These are phyloP conservation scores for Kokia cookei DNA, from an alignment of 441 rosid species.

Conservation along the genomic window DNA sequence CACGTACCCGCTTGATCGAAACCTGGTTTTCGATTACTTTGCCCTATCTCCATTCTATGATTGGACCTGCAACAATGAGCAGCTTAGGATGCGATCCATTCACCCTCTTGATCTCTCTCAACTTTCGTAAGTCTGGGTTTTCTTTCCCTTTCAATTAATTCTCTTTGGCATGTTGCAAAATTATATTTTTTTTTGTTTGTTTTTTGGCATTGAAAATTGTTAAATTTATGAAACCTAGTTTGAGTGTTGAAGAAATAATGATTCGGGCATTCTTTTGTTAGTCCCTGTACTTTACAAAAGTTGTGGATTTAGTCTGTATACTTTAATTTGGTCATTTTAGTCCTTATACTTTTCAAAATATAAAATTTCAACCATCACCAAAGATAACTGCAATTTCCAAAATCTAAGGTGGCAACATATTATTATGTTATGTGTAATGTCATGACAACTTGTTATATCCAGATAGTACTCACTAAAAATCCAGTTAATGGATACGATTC, in stretches of 20 bases:
- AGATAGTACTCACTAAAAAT: too few relatives aligned
- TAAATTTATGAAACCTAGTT: neutral
- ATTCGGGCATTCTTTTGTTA: neutral
- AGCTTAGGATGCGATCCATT: slow-evolving; percentile 61
- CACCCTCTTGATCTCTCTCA: slow-evolving; percentile 84
- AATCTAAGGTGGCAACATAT: too few relatives aligned
- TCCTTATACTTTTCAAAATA: too few relatives aligned
- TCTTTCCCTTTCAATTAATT: neutral
- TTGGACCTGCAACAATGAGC: slow-evolving; percentile 76
- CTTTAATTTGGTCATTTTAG: too few relatives aligned
- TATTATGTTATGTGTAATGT: too few relatives aligned
- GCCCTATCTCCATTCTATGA: slow-evolving; percentile 87
- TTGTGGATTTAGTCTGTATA: too few relatives aligned
- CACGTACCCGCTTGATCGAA: slow-evolving; percentile 80
- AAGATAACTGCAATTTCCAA: too few relatives aligned
- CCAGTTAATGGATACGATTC: too few relatives aligned
- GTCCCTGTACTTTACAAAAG: too few relatives aligned
- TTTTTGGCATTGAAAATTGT: neutral
- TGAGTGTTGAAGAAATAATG: neutral
- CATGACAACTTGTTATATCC: too few relatives aligned
- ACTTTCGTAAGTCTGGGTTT: slow-evolving; percentile 45
- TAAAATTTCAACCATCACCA: too few relatives aligned
- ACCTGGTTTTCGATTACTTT: slow-evolving; percentile 84
- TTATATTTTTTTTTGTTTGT: neutral
- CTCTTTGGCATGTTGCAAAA: neutral